A percentile compares a stretch with the other conserved stretches of the same genome.
These are phyloP conservation scores for Diaporthe amygdali DNA, from an alignment of 2,329 filamentous ascomycete species.

Conservation along the genomic window DNA sequence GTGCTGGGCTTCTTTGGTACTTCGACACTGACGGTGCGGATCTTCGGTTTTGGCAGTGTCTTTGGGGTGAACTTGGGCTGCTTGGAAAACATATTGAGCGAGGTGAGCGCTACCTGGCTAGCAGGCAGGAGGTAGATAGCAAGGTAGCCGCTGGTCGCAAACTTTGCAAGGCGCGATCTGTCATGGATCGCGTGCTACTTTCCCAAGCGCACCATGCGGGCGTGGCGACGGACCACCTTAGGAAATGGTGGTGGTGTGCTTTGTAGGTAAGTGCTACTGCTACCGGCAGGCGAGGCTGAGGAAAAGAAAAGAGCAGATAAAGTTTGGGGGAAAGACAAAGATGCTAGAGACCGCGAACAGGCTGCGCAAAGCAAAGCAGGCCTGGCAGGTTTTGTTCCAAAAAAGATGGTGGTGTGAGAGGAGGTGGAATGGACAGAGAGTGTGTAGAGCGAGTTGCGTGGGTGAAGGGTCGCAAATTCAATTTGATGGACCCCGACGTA, in stretches of 20 bases:
- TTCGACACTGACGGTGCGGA: conserved; percentile 24
- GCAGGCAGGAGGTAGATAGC: not conserved
- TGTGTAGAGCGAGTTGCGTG: not conserved
- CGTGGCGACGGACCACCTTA: not conserved
- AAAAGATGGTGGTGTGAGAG: conserved; percentile 17
- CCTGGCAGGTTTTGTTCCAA: not conserved
- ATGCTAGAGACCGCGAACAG: not conserved
- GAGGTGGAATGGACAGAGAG: not conserved
- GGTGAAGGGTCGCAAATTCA: conserved; percentile 1
- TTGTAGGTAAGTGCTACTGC: not conserved
- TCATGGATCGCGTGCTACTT: conserved; percentile 7
- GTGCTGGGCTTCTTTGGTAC: conserved; percentile 19
- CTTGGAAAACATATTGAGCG: conserved; percentile 21
- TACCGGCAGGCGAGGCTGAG: not conserved
- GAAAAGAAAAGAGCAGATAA: not conserved
- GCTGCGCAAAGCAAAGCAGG: conserved; percentile 11
- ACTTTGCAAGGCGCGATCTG: not conserved
- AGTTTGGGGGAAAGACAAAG: not conserved
- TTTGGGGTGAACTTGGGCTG: conserved; percentile 22
- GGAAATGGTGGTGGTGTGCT: not conserved
- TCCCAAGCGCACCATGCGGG: not conserved
- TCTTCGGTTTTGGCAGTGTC: conserved; percentile 21
- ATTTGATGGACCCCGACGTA: conserved; percentile 10
- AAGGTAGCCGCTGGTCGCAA: not conserved
- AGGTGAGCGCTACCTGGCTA: not conserved